Conservation (phyloP, 164 flowering plant genomes). For the Magnolia changhungtana region DNA sequence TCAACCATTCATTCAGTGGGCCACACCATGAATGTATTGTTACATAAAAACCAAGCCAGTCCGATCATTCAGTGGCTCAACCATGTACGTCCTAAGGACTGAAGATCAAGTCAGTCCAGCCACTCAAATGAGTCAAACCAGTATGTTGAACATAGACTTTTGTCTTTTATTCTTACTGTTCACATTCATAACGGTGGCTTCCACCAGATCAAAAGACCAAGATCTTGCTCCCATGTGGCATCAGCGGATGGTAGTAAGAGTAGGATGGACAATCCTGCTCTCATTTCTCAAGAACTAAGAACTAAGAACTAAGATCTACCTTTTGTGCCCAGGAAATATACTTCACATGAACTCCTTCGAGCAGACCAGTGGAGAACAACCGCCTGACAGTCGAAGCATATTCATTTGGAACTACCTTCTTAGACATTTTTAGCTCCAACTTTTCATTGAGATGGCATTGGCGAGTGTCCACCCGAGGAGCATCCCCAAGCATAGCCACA, state of each 20-base stretch:
- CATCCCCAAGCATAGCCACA: slow-evolving; percentile 6
- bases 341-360: slow-evolving; percentile 73
- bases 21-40: neutral
- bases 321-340: slow-evolving; percentile 56
- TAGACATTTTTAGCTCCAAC: slow-evolving; percentile 34
- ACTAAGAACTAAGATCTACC: slow-evolving; percentile 28
- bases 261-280: neutral
- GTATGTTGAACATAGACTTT: no score
- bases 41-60: neutral
- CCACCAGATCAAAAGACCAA: no score
- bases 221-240: no score
- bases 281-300: neutral
- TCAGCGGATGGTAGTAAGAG: neutral
- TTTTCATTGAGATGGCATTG: slow-evolving; percentile 28
- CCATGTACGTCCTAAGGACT: neutral
- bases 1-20: neutral
- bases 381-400: slow-evolving; percentile 67
- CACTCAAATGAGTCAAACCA: neutral
- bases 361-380: slow-evolving; percentile 67
- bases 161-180: no score
- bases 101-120: neutral
- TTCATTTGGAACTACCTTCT: slow-evolving; percentile 54
- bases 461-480: slow-evolving; percentile 8
- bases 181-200: no score
- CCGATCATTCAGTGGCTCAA: neutral